Conservation (phyloP, 805 yeast species). For the Yarrowia porcina region DNA sequence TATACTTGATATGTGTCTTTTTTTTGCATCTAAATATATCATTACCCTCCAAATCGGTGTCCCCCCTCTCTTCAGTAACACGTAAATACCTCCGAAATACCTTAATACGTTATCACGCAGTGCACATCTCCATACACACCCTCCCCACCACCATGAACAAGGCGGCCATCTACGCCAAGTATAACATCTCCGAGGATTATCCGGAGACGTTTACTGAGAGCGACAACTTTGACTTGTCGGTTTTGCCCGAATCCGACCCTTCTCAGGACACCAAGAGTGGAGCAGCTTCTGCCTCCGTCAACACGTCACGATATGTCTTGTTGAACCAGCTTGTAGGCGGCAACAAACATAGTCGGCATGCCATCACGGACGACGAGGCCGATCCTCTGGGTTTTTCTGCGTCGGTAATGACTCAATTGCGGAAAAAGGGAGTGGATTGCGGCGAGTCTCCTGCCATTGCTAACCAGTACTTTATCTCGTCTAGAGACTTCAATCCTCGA, state of each 20-base stretch:
- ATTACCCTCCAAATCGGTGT: not conserved
- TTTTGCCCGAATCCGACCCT: conserved; percentile 7
- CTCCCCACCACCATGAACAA: not conserved
- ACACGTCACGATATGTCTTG: conserved; percentile 26
- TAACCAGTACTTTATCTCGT: conserved; percentile 51
- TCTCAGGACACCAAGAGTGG: conserved; percentile 3
- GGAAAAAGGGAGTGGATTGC: conserved; percentile 43
- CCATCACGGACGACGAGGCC: conserved; percentile 38
- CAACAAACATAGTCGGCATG: conserved; percentile 28
- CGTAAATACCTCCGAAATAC: conserved; percentile 17
- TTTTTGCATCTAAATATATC: too few species aligned
- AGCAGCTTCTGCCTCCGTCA: conserved; percentile 18
- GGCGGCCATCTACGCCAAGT: conserved; percentile 21
- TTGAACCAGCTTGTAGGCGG: conserved; percentile 34
- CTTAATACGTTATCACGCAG: conserved; percentile 10
- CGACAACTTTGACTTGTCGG: conserved; percentile 9
- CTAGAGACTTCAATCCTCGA: conserved; percentile 57
- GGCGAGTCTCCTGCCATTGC: conserved; percentile 39
- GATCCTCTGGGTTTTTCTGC: conserved; percentile 60
- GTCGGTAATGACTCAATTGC: conserved; percentile 45
- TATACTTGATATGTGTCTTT: too few species aligned
- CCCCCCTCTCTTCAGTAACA: not conserved
- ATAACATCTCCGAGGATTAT: conserved; percentile 16
- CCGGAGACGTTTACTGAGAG: conserved; percentile 15
- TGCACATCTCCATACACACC: not conserved